Evolutionary conservation across 768 basidiomycete genomes (phyloP).

Genomic region (Leucogyrophana mollusca): DNA sequence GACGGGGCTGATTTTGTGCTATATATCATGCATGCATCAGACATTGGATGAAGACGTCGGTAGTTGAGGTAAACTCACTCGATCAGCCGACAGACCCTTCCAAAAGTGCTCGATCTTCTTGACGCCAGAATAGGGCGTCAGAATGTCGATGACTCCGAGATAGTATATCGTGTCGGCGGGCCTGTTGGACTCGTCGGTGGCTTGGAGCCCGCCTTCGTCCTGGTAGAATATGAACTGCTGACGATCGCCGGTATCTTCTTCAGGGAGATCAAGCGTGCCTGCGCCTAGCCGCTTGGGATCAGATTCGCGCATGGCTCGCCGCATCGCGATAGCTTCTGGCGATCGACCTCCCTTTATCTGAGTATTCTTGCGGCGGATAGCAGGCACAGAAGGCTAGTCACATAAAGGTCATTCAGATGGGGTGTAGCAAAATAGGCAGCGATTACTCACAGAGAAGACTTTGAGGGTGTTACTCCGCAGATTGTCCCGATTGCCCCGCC

Average conservation of each 20-base stretch:
- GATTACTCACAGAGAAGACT: slow-evolving; percentile 78
- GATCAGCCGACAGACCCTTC: slow-evolving; percentile 86
- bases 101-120: slow-evolving; percentile 90
- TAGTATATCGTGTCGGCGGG: slow-evolving; percentile 83
- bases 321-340: slow-evolving; percentile 80
- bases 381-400: slow-evolving; percentile 66
- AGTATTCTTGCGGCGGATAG: slow-evolving; percentile 59
- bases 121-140: slow-evolving; percentile 77
- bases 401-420: slow-evolving; percentile 4
- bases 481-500: slow-evolving; percentile 88
- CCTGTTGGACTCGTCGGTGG: slow-evolving; percentile 84
- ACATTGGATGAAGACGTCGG: background rate
- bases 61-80: slow-evolving; percentile 53
- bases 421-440: slow-evolving; percentile 1
- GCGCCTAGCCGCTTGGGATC: slow-evolving; percentile 71
- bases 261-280: slow-evolving; percentile 53
- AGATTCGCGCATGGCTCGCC: slow-evolving; percentile 80
- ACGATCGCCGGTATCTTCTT: slow-evolving; percentile 55
- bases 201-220: slow-evolving; percentile 90
- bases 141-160: slow-evolving; percentile 93
- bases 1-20: slow-evolving; percentile 96
- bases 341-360: slow-evolving; percentile 54
- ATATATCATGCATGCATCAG: slow-evolving; percentile 4
- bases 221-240: slow-evolving; percentile 90
- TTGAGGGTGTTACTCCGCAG: slow-evolving; percentile 86